Evolutionary conservation across 139 green algal species (phyloP), one percentile per base, ranked within the genome.

Genomic region (Eudorina sp.): DNA sequence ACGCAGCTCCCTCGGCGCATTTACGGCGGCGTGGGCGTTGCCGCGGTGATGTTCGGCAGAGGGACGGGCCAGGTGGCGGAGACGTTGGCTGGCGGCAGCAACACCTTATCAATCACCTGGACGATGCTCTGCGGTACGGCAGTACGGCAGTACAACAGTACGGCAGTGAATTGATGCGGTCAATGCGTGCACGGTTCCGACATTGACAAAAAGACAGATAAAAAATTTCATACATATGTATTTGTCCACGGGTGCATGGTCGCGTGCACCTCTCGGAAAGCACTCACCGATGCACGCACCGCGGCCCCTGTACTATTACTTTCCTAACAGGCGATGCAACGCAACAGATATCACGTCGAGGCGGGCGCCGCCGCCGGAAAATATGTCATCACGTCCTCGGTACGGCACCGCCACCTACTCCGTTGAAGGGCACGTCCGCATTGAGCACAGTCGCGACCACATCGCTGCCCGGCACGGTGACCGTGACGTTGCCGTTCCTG

Each of bases 31-130:
- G n/a, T n/a, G n/a, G n/a, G n/a, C n/a, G n/a, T n/a, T n/a, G n/a
- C n/a, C n/a, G n/a, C n/a, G n/a, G n/a, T n/a, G n/a, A n/a, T n/a
- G n/a, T n/a, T 7, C n/a, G 31, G 27, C 58, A 75, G 79, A 25
- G 79, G 79, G 7, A 85, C 29, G 0, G 58, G 34, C 79, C 79
- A 85, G 4, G 38, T n/a, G 40, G 55, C 58, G 1, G 79, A 75
- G 40, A 58, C 55, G 40, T 85, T 85, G 27, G 43, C 29, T 34
- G 80, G 80, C 27, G 80, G 80, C 4, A 87, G 34, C 40, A 78
- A n/a, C 23, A 87, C 81, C 64, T 41, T 58, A n/a, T 87, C 46
- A 31, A 87, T 87, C n/a, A 87, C 64, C 21, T 87, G 81, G 27
- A 87, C 81, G 2, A 87, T 64, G 81, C 45, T 79, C 81, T 87